Evolutionary conservation across 345 rosid genomes (phyloP).

Genomic region (Laguncularia racemosa): DNA sequence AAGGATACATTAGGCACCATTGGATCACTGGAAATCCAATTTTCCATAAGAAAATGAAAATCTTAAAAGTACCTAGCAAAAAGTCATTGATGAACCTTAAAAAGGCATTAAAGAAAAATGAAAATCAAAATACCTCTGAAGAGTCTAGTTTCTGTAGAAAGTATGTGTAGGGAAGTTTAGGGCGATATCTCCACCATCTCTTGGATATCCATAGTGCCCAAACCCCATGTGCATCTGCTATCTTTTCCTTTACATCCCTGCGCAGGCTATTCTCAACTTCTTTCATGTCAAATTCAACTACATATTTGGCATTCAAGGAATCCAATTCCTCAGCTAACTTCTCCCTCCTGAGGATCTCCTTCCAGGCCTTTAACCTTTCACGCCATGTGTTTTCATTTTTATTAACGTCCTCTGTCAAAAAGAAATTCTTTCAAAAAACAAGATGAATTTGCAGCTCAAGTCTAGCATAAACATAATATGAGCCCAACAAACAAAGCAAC

Average conservation of each 20-base stretch:
- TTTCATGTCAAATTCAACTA: constrained; percentile 95
- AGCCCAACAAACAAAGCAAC: constrained; percentile 14
- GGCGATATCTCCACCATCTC: constrained; percentile 99
- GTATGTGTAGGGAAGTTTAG: constrained; percentile 83
- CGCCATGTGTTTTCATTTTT: constrained; percentile 54
- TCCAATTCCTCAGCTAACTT: constrained; percentile 56
- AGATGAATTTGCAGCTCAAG: background rate
- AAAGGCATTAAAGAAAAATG: background rate
- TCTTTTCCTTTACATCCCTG: constrained; percentile 61
- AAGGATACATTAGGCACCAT: too few relatives aligned
- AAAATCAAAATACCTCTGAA: constrained; percentile 54
- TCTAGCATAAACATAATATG: background rate
- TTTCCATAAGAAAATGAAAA: background rate
- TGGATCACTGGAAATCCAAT: background rate
- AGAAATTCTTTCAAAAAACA: background rate
- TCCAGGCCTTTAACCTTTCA: constrained; percentile 68
- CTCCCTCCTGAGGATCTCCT: constrained; percentile 59
- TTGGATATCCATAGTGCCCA: constrained; percentile 94
- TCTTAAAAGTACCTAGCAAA: background rate
- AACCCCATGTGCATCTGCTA: constrained; percentile 50
- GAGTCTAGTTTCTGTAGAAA: constrained; percentile 87
- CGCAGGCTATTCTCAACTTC: constrained; percentile 94
- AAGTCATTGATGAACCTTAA: background rate
- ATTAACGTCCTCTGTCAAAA: constrained; percentile 35
- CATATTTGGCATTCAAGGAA: constrained; percentile 60